Evolutionary conservation across 805 yeast genomes (phyloP).

Genomic region (Candida vartiovaarae): DNA sequence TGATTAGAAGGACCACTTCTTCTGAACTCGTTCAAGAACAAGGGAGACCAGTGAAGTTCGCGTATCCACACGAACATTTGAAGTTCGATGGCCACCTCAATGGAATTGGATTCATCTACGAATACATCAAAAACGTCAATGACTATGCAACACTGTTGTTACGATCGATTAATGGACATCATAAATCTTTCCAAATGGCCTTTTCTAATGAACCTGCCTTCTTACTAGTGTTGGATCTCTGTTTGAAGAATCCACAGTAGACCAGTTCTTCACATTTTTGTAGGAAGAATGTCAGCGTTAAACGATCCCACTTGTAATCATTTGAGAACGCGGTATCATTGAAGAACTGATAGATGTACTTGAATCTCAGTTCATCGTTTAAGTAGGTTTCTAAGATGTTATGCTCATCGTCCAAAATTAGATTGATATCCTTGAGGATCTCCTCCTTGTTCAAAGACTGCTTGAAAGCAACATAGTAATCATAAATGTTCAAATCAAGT

Average conservation of each 20-base stretch:
- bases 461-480: conserved; percentile 56
- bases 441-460: conserved; percentile 34
- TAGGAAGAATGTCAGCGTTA: conserved; percentile 64
- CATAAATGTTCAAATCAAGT: conserved; percentile 56
- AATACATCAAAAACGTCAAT: conserved; percentile 39
- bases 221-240: conserved; percentile 30
- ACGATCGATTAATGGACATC: not conserved
- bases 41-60: conserved; percentile 15
- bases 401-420: conserved; percentile 14
- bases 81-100: conserved; percentile 47
- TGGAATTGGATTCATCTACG: conserved; percentile 42
- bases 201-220: conserved; percentile 66
- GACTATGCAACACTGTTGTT: conserved; percentile 8
- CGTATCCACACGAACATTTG: conserved; percentile 47
- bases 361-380: conserved; percentile 23
- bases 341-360: conserved; percentile 22
- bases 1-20: too few species aligned
- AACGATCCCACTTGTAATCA: conserved; percentile 51
- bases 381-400: conserved; percentile 15
- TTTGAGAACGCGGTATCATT: conserved; percentile 22
- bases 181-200: conserved; percentile 62
- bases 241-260: conserved; percentile 59
- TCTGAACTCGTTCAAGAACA: too few species aligned
- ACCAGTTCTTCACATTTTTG: conserved; percentile 68
- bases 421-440: conserved; percentile 21